Conservation (phyloP, 129 eudicot genomes). For the sunflower (Helianthus annuus) region DNA sequence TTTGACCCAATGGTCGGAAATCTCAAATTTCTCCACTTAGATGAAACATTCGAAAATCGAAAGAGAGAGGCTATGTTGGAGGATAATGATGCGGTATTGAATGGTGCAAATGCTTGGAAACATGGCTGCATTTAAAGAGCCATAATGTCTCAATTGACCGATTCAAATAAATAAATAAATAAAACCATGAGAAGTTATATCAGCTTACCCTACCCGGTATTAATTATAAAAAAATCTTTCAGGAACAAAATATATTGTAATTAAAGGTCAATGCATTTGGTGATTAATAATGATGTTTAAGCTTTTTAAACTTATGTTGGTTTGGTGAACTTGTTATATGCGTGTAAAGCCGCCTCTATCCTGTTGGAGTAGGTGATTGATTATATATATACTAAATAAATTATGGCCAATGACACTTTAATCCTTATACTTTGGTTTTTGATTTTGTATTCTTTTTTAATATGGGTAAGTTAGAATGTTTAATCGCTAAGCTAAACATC, state of each 20-base stretch:
- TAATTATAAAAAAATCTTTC: not conserved
- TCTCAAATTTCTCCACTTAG: no score
- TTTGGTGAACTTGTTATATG: constrained; percentile 6
- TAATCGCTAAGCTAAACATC: no score
- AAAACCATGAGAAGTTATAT: not conserved
- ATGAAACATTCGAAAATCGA: no score
- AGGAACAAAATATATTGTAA: not conserved
- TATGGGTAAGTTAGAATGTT: no score
- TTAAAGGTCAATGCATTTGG: constrained; percentile 21
- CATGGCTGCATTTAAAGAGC: no score
- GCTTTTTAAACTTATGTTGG: constrained; percentile 3
- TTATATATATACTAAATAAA: not conserved
- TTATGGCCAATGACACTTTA: constrained; percentile 5
- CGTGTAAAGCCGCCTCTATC: constrained; percentile 29
- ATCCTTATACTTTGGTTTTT: not conserved
- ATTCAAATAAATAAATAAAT: not conserved
- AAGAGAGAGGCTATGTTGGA: no score
- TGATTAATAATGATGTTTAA: not conserved
- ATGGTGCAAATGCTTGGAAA: no score
- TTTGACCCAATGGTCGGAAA: no score
- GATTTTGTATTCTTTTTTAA: not conserved
- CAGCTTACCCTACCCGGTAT: constrained; percentile 1
- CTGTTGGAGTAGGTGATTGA: constrained; percentile 20
- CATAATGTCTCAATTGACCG: not conserved
- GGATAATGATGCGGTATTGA: no score